Percentiles rank a stretch among this genome's conserved stretches.
Evolutionary conservation across 441 rosid species (phyloP).

Genomic region (Adansonia gregorii): DNA sequence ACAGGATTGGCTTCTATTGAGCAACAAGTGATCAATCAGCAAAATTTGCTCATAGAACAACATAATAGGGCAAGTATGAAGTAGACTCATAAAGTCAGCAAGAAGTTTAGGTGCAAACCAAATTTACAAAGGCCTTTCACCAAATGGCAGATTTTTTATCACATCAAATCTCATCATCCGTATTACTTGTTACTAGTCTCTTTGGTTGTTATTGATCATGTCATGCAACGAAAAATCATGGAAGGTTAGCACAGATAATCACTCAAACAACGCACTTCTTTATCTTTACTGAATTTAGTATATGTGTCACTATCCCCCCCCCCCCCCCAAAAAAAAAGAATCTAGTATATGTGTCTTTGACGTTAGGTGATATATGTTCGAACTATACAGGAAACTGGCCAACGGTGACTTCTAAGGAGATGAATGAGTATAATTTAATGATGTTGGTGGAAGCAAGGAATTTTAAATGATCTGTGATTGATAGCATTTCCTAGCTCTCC

Average conservation of each 20-base stretch:
- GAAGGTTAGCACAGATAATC: background rate
- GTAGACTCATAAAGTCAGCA: background rate
- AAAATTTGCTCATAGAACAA: background rate
- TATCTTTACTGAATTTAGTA: background rate
- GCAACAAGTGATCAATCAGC: background rate
- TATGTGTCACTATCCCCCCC: too few species aligned
- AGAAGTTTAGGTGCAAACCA: background rate
- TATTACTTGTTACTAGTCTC: too few species aligned
- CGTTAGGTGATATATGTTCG: background rate
- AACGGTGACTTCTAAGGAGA: background rate
- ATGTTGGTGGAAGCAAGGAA: background rate
- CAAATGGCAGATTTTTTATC: background rate
- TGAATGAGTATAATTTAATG: background rate
- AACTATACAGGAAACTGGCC: background rate
- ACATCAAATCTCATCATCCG: conserved; percentile 1
- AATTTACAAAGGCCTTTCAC: background rate
- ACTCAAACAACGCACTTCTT: background rate
- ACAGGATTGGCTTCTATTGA: background rate
- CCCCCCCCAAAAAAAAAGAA: too few species aligned
- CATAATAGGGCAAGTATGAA: background rate
- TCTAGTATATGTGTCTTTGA: background rate
- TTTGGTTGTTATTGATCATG: background rate
- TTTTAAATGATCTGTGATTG: background rate
- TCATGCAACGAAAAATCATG: background rate
- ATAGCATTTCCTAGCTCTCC: background rate